phyloP scores from a whole-genome alignment of 345 rosid species.

The Dimocarpus longan region DNA sequence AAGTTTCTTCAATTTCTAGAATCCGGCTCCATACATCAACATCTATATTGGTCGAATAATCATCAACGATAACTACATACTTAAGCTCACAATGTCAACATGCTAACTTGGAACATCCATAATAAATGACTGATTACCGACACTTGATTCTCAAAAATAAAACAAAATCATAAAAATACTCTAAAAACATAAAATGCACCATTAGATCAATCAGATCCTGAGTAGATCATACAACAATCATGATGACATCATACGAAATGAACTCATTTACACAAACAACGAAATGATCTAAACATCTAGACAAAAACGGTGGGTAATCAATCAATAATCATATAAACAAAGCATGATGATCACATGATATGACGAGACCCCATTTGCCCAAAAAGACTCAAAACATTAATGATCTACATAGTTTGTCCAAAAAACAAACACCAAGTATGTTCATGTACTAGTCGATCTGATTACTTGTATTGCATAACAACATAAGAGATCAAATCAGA shows the following conservation, averaged over 20 bases:
- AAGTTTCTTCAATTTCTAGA: not conserved
- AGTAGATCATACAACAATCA: not conserved
- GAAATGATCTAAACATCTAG: not conserved
- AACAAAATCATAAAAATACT: not conserved
- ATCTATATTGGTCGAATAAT: not conserved
- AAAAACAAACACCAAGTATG: not conserved
- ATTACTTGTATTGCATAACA: not conserved
- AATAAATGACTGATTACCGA: not conserved
- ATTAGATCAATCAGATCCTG: not conserved
- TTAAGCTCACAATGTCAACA: not conserved
- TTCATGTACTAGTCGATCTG: not conserved
- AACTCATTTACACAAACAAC: not conserved
- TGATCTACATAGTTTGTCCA: not conserved
- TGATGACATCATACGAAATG: not conserved
- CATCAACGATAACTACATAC: no score
- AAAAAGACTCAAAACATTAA: not conserved
- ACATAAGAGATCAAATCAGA: not conserved
- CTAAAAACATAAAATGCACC: not conserved
- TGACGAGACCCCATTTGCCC: not conserved
- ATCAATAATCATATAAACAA: not conserved
- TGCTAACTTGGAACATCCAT: not conserved
- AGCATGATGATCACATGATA: not conserved
- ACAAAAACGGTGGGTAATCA: not conserved
- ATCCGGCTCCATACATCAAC: not conserved
- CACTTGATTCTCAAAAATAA: not conserved